Percentiles rank a stretch among this genome's conserved stretches.
Conservation (phyloP, 345 rosid species). For the Clausena lansium region DNA sequence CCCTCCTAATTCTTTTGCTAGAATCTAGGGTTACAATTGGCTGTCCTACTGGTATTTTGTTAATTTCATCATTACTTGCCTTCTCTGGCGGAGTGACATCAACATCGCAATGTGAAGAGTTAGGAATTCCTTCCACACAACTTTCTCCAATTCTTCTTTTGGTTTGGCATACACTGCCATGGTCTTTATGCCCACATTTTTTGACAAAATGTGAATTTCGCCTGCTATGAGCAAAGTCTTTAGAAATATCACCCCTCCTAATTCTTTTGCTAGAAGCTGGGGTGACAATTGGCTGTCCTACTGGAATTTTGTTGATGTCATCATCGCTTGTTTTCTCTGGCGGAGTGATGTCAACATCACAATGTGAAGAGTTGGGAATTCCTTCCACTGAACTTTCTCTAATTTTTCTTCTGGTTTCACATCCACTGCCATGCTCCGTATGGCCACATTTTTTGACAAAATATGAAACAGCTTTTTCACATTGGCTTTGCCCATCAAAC, state of each 20-base stretch:
- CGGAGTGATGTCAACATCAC: conserved; percentile 23
- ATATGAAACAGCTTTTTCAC: conserved; percentile 69
- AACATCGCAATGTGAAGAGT: conserved; percentile 16
- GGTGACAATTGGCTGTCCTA: conserved; percentile 7
- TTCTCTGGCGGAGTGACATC: conserved; percentile 27
- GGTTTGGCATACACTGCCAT: conserved; percentile 21
- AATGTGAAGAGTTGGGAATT: conserved; percentile 12
- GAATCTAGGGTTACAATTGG: conserved; percentile 9
- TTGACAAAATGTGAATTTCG: conserved; percentile 46
- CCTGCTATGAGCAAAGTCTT: neutral
- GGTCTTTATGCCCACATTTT: conserved; percentile 37
- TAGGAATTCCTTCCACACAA: conserved; percentile 22
- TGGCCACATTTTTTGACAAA: conserved; percentile 50
- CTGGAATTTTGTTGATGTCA: neutral
- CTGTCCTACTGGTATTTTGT: neutral
- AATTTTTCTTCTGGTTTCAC: conserved; percentile 26
- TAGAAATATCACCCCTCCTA: conserved; percentile 12
- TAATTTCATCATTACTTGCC: neutral
- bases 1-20: conserved; percentile 15
- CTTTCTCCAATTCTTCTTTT: conserved; percentile 27
- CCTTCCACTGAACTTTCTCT: conserved; percentile 27
- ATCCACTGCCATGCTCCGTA: conserved; percentile 26
- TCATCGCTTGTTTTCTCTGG: conserved; percentile 18
- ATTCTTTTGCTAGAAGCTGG: conserved; percentile 11
- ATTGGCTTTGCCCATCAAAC: conserved; percentile 53